Percentiles rank a stretch among this genome's conserved stretches.
Evolutionary conservation across 805 yeast genomes (phyloP).

Genomic region (Cyberlindnera euphorbiiphila): DNA sequence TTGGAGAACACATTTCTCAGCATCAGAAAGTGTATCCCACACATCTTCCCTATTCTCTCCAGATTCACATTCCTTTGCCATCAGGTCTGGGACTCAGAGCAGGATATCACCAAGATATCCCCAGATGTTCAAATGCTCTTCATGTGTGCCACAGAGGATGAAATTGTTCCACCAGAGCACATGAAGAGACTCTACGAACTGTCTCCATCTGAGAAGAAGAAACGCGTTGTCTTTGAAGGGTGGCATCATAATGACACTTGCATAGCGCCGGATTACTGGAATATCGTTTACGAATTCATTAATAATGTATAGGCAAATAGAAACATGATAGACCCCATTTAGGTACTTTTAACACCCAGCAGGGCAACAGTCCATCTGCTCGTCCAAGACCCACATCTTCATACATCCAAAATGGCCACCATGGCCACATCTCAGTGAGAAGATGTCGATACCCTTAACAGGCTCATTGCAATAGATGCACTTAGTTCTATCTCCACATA

Average conservation of each 20-base stretch:
- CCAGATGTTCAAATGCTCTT: conserved; percentile 61
- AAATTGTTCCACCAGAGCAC: conserved; percentile 86
- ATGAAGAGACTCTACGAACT: conserved; percentile 58
- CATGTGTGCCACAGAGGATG: conserved; percentile 73
- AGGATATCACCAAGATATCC: conserved; percentile 47
- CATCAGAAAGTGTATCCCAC: conserved; percentile 66
- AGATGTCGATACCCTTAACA: conserved; percentile 64
- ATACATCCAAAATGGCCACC: conserved; percentile 81
- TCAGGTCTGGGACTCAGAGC: conserved; percentile 80
- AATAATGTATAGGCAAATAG: conserved; percentile 22
- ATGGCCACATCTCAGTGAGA: conserved; percentile 74
- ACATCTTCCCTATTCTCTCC: conserved; percentile 64
- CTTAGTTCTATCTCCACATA: conserved; percentile 44
- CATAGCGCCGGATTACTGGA: conserved; percentile 76
- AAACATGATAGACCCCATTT: too few relatives aligned
- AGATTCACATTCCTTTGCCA: conserved; percentile 61
- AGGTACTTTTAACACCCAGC: conserved; percentile 53
- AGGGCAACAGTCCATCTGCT: conserved; percentile 70
- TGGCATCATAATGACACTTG: conserved; percentile 85
- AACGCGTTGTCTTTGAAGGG: conserved; percentile 48
- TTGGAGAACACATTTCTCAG: conserved; percentile 85
- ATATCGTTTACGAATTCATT: conserved; percentile 53
- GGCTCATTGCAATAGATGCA: conserved; percentile 80
- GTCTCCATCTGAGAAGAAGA: conserved; percentile 48
- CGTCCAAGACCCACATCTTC: conserved; percentile 68